Conservation (phyloP, 257 asterid species). For the Cynanchum wilfordii region DNA sequence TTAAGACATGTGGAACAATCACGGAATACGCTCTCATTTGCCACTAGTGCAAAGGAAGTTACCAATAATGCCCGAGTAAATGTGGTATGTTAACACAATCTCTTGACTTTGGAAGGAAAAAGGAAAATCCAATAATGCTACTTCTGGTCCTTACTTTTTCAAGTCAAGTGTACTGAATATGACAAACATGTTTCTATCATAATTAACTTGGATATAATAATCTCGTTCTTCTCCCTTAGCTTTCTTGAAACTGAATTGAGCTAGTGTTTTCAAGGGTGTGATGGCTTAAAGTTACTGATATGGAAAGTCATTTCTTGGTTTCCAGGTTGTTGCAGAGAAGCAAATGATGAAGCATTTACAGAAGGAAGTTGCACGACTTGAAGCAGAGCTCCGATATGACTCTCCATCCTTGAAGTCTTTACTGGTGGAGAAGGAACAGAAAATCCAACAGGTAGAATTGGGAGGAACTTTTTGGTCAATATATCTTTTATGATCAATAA, state of each 20-base stretch:
- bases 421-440: conserved; percentile 69
- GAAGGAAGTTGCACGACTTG: conserved; percentile 87
- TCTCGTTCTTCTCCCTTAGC: neutral
- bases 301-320: neutral
- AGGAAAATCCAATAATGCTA: neutral
- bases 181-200: neutral
- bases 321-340: conserved; percentile 72
- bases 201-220: neutral
- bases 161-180: neutral
- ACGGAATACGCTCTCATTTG: conserved; percentile 79
- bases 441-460: conserved; percentile 71
- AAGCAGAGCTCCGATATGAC: conserved; percentile 72
- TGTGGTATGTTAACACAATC: conserved; percentile 50
- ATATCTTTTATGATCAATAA: neutral
- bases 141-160: neutral
- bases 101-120: neutral
- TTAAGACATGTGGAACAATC: conserved; percentile 92
- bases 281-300: neutral
- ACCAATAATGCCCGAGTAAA: conserved; percentile 85
- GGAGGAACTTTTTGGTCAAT: neutral
- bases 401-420: conserved; percentile 57
- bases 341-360: conserved; percentile 75
- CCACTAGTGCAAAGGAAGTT: conserved; percentile 94
- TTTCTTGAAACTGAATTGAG: neutral
- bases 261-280: neutral